Evolutionary conservation across 768 basidiomycete genomes (phyloP), one percentile per base, ranked within the genome.

Genomic region (Pulveroboletus sp.): DNA sequence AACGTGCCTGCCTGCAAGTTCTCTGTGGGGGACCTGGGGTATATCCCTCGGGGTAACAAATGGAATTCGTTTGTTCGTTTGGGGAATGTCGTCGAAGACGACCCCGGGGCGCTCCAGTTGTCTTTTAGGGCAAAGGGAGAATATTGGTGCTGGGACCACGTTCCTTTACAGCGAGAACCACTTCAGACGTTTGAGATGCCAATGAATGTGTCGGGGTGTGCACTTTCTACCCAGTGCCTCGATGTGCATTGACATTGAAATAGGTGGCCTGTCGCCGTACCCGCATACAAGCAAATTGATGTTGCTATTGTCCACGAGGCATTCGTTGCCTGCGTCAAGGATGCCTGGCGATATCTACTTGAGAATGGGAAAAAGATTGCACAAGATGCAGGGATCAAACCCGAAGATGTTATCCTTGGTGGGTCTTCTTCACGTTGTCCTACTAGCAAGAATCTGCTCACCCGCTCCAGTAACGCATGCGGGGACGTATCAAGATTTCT

Each of bases 181-280:
- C 50, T 78, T 31, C 61, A 73, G n/a, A 58, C 63, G 0, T 74
- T 66, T 48, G 61, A 63, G 15, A 52, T 71, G 26, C 71, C 72
- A 0, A 49, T 31, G 61, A 60, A 13, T 57, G 52, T 53, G 54
- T 69, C 42, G 49, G 66, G 46, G 73, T 72, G 68, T 70, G 53
- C 55, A 62, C 43, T 31, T 7, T 21, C 1, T 5, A 7, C 24
- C 13, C 11, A 6, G n/a, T 21, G 11, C 36, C 31, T 39, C 9
- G 27, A 47, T 33, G 3, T 28, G 11, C n/a, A 10, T 37, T 54
- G 38, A 53, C 40, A 24, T 32, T 15, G 13, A 31, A 11, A 3
- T 2, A 78, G 77, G 32, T 78, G 77, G 77, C 64, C 75, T 2
- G 65, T 79, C 21, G 66, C 69, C 1, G 69, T 76, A 3, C 67